These are phyloP conservation scores for Dothidotthia symphoricarpi DNA, from an alignment of 2,329 filamentous ascomycete species.

Conservation along the genomic window DNA sequence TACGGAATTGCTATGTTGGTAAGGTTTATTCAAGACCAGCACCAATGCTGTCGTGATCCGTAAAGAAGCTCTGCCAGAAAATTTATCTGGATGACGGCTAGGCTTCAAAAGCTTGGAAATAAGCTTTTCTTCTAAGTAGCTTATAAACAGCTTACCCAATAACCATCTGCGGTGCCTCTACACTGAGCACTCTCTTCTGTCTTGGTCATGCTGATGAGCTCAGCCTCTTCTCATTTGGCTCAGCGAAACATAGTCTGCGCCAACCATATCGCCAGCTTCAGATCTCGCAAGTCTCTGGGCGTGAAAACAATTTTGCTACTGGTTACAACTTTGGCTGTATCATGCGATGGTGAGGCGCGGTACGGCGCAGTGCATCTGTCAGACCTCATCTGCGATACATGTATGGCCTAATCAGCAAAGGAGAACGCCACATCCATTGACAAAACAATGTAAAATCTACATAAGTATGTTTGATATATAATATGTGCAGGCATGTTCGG, in stretches of 20 bases:
- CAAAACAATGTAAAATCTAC: not conserved
- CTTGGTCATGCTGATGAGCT: slow-evolving; percentile 3
- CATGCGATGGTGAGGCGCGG: slow-evolving; percentile 13
- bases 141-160: not conserved
- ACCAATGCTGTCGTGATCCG: too few species aligned
- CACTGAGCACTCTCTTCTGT: not conserved
- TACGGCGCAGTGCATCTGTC: slow-evolving; percentile 7
- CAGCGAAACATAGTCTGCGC: slow-evolving; percentile 3
- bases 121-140: slow-evolving; percentile 3
- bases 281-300: slow-evolving; percentile 15
- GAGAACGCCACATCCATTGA: slow-evolving; percentile 5
- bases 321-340: slow-evolving; percentile 14
- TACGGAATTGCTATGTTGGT: too few species aligned
- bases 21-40: too few species aligned
- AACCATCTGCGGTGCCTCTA: not conserved
- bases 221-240: slow-evolving; percentile 8
- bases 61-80: too few species aligned
- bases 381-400: slow-evolving; percentile 4
- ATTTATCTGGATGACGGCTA: too few species aligned
- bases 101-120: not conserved
- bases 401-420: not conserved
- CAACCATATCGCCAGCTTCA: slow-evolving; percentile 12
- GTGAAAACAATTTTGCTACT: slow-evolving; percentile 6
- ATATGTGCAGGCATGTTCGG: not conserved
- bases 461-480: not conserved